Evolutionary conservation across 1,284 basidiomycete genomes (phyloP).

Genomic region (Microbotryomycetes sp.): DNA sequence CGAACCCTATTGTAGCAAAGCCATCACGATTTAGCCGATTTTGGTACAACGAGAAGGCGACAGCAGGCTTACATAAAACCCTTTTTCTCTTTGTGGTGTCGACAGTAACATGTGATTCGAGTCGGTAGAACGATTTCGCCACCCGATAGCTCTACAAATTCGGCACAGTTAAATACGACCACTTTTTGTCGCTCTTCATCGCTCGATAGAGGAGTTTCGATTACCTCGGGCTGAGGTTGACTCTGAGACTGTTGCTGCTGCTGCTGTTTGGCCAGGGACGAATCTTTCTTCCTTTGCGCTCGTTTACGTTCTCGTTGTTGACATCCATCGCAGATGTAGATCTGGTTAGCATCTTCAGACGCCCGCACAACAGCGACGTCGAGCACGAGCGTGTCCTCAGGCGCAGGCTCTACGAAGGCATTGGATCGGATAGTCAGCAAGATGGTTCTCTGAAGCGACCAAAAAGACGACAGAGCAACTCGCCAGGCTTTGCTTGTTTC

Average conservation of each 20-base stretch:
- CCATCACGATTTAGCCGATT: not conserved
- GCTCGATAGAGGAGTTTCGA: slow-evolving; percentile 35
- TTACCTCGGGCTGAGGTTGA: slow-evolving; percentile 37
- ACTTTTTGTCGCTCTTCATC: slow-evolving; percentile 55
- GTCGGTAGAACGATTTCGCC: slow-evolving; percentile 86
- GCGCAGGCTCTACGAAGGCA: slow-evolving; percentile 8
- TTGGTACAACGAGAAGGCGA: not conserved
- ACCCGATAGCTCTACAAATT: slow-evolving; percentile 79
- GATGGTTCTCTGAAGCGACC: slow-evolving; percentile 4
- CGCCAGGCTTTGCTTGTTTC: slow-evolving; percentile 36
- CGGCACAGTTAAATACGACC: slow-evolving; percentile 91
- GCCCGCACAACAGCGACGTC: slow-evolving; percentile 35
- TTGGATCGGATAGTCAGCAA: slow-evolving; percentile 3
- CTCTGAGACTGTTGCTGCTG: not conserved
- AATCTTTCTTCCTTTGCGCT: slow-evolving; percentile 73
- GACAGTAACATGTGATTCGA: slow-evolving; percentile 96
- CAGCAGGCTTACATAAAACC: slow-evolving; percentile 60
- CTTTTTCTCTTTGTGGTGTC: slow-evolving; percentile 94
- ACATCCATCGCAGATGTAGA: slow-evolving; percentile 35
- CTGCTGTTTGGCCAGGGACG: slow-evolving; percentile 43
- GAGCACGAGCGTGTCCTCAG: slow-evolving; percentile 25
- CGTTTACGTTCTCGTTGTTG: slow-evolving; percentile 50
- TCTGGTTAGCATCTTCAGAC: slow-evolving; percentile 23
- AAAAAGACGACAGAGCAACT: slow-evolving; percentile 25
- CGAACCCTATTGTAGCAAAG: slow-evolving; percentile 55